phyloP scores from a whole-genome alignment of 2,329 filamentous ascomycete genomes.

The Aspergillus hortae region DNA sequence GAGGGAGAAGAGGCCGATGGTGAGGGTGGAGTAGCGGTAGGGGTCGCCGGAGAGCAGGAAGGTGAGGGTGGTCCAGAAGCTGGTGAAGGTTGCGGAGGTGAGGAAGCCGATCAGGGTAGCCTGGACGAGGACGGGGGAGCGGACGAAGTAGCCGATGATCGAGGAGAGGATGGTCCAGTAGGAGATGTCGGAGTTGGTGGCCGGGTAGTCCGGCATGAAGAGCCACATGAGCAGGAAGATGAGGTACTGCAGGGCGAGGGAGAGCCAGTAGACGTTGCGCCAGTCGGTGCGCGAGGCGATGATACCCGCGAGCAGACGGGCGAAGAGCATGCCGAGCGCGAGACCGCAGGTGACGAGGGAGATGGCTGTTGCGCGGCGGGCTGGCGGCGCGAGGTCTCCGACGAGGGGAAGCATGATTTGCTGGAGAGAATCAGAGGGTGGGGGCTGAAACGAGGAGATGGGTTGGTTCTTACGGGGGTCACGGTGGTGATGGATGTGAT shows the following conservation, averaged over 20 bases:
- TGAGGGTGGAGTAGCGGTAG: slow-evolving; percentile 63
- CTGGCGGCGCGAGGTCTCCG: slow-evolving; percentile 69
- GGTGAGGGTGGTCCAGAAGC: slow-evolving; percentile 72
- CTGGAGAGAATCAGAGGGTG: slow-evolving; percentile 3
- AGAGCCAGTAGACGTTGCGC: slow-evolving; percentile 76
- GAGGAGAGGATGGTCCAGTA: slow-evolving; percentile 64
- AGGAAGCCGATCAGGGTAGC: slow-evolving; percentile 65
- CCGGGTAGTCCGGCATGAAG: slow-evolving; percentile 78
- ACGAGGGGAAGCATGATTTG: slow-evolving; percentile 77
- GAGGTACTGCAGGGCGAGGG: slow-evolving; percentile 66
- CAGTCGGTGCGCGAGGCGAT: slow-evolving; percentile 70
- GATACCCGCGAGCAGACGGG: slow-evolving; percentile 70
- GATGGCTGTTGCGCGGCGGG: slow-evolving; percentile 65
- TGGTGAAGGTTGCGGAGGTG: slow-evolving; percentile 59
- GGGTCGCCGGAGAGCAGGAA: slow-evolving; percentile 71
- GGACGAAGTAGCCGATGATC: slow-evolving; percentile 61
- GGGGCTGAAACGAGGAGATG: background rate
- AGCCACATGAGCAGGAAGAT: slow-evolving; percentile 64
- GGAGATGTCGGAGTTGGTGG: slow-evolving; percentile 63
- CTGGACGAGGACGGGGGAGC: slow-evolving; percentile 67
- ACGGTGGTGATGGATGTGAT: slow-evolving; percentile 74
- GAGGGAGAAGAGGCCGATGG: slow-evolving; percentile 74
- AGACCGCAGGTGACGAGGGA: slow-evolving; percentile 73
- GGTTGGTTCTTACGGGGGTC: slow-evolving; percentile 51
- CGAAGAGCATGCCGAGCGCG: slow-evolving; percentile 71